A percentile compares a stretch with the other conserved stretches of the same genome.
Conservation (phyloP, 169 alveolate species). For the Eimeria necatrix region DNA sequence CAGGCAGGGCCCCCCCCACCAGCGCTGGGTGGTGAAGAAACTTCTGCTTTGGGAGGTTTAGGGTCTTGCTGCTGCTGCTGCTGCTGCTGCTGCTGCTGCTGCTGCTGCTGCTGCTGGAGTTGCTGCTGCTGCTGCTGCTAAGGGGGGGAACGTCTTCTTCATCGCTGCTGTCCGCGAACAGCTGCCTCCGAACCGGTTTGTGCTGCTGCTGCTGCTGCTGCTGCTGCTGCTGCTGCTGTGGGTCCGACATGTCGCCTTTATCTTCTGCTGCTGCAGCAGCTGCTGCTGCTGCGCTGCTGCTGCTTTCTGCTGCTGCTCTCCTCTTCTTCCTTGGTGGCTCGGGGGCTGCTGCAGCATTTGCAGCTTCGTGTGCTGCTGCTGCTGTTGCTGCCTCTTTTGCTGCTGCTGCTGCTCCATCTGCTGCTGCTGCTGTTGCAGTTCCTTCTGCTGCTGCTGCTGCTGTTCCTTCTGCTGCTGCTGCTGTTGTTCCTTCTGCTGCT, state of each 20-base stretch:
- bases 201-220: neutral
- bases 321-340: neutral
- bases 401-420: neutral
- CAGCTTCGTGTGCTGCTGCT: neutral
- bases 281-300: neutral
- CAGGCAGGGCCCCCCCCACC: neutral
- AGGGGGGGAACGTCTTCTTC: neutral
- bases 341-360: neutral
- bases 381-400: neutral
- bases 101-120: neutral
- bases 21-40: neutral
- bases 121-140: neutral
- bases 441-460: neutral
- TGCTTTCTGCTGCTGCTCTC: neutral
- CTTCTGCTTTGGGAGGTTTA: neutral
- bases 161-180: neutral
- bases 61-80: neutral
- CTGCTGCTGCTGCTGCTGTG: neutral
- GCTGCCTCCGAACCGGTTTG: neutral
- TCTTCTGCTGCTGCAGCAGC: neutral
- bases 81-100: neutral
- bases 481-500: neutral
- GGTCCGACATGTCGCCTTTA: neutral
- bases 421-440: neutral
- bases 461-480: neutral